Evolutionary conservation across 1,139 yeast genomes (phyloP), one percentile per base, ranked within the genome.

Genomic region (Geotrichum armillariae): DNA sequence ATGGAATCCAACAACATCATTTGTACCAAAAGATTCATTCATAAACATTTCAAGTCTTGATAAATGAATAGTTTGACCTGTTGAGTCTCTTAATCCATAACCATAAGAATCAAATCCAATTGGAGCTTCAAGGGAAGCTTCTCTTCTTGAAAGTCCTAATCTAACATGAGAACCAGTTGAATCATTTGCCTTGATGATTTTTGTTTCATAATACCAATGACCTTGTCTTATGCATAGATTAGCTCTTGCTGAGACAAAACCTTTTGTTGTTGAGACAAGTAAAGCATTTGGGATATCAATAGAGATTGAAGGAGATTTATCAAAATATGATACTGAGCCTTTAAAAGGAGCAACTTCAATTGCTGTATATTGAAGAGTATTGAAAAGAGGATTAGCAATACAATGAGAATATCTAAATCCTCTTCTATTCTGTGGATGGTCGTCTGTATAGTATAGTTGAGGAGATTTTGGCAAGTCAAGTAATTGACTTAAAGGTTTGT

Each of bases 91-190:
- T 9, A 93, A 63, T 0, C 96, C 97, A 66, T 94, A 93, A 0
- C 97, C 93, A 68, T 90, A 93, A 0, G 91, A 94, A 66, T 93
- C 98, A 62, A 80, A 88, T 3, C 99, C 99, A 8, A 91, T 93
- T 0, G 99, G 99, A 0, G 96, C 96, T 58, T 93, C 97, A 45
- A 91, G 69, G 49, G 90, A 80, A 1, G 96, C 95, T 63, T 93
- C 99, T 57, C 88, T 75, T 50, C 98, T 72, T 0, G 85, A 85
- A 41, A 91, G 61, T 0, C 99, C 99, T 22, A 91, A 64, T 33
- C 99, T 69, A 1, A 91, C 91, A 65, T 91, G 95, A 2, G 68
- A 68, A 6, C 48, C 78, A 65, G 49, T 37, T 2, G 37, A 53
- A 20, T 50, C 44, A 27, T 40, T 53, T 18, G 78, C 79, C 42